A percentile compares a stretch with the other conserved stretches of the same genome.
These are phyloP conservation scores for Clitocybe nebularis DNA, from an alignment of 1,284 basidiomycete genomes.

Conservation along the genomic window DNA sequence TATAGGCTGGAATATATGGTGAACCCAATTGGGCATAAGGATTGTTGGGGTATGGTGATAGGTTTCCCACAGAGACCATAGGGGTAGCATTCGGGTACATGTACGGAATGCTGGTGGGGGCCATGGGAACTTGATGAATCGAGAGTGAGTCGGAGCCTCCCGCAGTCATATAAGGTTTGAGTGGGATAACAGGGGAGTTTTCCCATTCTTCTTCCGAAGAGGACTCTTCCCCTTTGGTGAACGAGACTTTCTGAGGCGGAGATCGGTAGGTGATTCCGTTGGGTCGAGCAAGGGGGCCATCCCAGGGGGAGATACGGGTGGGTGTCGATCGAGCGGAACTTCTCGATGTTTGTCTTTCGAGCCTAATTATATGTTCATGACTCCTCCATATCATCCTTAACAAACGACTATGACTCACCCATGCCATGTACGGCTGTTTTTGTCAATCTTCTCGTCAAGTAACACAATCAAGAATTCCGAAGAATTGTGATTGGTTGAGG, in stretches of 20 bases:
- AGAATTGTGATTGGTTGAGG: conserved; percentile 18
- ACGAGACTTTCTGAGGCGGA: conserved; percentile 8
- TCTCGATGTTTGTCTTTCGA: conserved; percentile 28
- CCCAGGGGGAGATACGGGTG: conserved; percentile 32
- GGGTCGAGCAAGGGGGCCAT: conserved; percentile 29
- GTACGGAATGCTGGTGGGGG: conserved; percentile 16
- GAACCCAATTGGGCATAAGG: neutral
- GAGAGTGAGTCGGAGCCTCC: conserved; percentile 21
- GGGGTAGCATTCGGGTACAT: neutral
- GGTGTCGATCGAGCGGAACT: conserved; percentile 18
- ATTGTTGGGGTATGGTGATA: neutral
- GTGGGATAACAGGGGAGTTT: conserved; percentile 27
- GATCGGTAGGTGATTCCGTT: conserved; percentile 21
- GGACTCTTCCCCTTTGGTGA: conserved; percentile 14
- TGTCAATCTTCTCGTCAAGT: conserved; percentile 30
- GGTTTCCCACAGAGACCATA: neutral
- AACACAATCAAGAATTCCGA: conserved; percentile 34
- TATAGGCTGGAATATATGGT: neutral
- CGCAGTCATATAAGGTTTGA: conserved; percentile 24
- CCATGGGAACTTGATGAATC: conserved; percentile 19
- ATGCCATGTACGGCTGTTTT: conserved; percentile 33
- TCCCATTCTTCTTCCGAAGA: conserved; percentile 26
- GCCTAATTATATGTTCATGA: too few species aligned
- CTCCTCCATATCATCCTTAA: too few species aligned
- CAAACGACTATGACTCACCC: conserved; percentile 29